Evolutionary conservation across 495 filamentous ascomycete species (phyloP).

Genomic region (Aspergillus wentii): DNA sequence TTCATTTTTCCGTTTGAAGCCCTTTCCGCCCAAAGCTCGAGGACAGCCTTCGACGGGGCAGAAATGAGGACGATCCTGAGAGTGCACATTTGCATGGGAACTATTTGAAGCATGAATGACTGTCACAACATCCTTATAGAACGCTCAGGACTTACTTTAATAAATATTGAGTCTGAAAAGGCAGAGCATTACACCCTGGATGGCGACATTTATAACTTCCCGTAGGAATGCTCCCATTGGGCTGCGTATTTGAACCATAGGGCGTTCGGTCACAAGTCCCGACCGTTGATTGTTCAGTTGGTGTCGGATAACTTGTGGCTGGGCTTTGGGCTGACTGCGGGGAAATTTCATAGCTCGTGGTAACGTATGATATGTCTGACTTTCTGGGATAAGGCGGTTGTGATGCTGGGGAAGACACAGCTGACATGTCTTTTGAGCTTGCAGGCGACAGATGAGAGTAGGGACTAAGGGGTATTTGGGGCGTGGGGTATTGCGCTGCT

Average conservation of each 20-base stretch:
- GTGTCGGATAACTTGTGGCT: constrained; percentile 36
- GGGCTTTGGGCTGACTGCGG: constrained; percentile 31
- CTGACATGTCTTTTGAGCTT: constrained; percentile 33
- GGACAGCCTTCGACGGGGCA: constrained; percentile 79
- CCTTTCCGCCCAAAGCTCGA: constrained; percentile 78
- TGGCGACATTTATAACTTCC: constrained; percentile 58
- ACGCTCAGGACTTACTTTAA: constrained; percentile 54
- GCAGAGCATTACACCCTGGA: constrained; percentile 71
- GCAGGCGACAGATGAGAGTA: constrained; percentile 37
- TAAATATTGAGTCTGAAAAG: constrained; percentile 90
- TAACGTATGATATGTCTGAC: constrained; percentile 16
- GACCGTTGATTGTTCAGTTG: constrained; percentile 28
- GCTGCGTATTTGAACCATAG: constrained; percentile 11
- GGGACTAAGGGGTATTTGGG: constrained; percentile 30
- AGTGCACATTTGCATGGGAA: constrained; percentile 98
- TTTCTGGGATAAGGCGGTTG: constrained; percentile 27
- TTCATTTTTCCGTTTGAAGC: constrained; percentile 98
- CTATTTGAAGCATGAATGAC: constrained; percentile 42
- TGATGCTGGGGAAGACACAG: constrained; percentile 36
- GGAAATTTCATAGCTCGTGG: constrained; percentile 23
- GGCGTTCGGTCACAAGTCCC: constrained; percentile 19
- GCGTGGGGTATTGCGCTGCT: constrained; percentile 19
- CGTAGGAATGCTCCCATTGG: constrained; percentile 19
- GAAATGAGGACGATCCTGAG: constrained; percentile 83
- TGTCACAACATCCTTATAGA: background rate